Evolutionary conservation across 2,329 filamentous ascomycete genomes (phyloP).

Genomic region (Leptographium radiaticola): DNA sequence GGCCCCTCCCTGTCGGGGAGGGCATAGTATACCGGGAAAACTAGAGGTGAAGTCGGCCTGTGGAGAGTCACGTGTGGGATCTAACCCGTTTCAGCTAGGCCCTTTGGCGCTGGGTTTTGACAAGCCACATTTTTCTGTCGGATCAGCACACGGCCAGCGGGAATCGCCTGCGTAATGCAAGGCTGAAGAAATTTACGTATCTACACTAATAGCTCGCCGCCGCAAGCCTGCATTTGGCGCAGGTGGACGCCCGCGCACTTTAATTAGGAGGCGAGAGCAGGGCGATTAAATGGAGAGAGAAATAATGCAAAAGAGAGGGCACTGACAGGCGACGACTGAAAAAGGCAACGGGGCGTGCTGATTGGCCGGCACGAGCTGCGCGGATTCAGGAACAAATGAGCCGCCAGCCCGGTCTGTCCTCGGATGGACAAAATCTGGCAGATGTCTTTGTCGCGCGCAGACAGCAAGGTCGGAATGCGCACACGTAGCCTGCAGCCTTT

Average conservation of each 20-base stretch:
- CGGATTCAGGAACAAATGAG: too few species aligned
- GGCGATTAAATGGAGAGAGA: neutral
- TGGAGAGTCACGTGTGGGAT: conserved; percentile 5
- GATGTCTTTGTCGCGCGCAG: too few species aligned
- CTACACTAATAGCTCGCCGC: neutral
- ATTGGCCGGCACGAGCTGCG: neutral
- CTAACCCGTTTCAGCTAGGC: conserved; percentile 2
- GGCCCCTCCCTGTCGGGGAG: conserved; percentile 4
- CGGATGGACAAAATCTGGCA: too few species aligned
- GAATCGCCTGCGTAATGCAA: conserved; percentile 11
- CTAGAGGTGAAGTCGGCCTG: conserved; percentile 12
- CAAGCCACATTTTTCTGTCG: conserved; percentile 2
- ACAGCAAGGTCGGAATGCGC: too few species aligned
- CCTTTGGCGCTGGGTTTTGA: conserved; percentile 1
- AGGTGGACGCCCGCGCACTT: neutral
- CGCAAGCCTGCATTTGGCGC: too few species aligned
- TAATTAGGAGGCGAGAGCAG: neutral
- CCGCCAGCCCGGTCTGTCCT: too few species aligned
- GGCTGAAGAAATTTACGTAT: conserved; percentile 9
- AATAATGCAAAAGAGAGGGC: neutral
- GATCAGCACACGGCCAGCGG: conserved; percentile 1
- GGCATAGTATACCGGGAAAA: conserved; percentile 11
- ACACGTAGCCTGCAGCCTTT: too few species aligned
- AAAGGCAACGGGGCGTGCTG: too few species aligned
- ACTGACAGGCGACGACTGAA: too few species aligned